Base-by-base conservation (phyloP, 257 asterid genomes). In the Mentha longifolia region DNA sequence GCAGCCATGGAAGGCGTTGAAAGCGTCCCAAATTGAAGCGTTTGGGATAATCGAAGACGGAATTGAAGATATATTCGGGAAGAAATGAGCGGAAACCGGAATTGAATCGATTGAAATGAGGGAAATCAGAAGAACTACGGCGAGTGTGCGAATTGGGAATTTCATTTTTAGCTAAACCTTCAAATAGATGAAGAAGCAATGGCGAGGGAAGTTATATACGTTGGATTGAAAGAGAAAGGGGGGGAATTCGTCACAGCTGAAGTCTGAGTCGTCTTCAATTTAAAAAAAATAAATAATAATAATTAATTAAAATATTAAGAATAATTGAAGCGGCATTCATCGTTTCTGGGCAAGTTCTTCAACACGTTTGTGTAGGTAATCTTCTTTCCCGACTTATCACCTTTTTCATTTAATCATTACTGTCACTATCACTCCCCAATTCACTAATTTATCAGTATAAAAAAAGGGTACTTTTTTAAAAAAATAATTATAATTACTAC, bases 21-120 rank as follows among this genome's bases (percentile, higher is more conserved):
- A 92, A 7, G 67, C 83, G 14, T 80, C 87, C 97, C 97, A 89
- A 6, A 79, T 68, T 49, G 92, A 73, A n/a, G 65, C 70, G 55
- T 79, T 85, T 0, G 90, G 89, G 74, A 75, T 72, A 28, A 75
- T 15, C 0, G 91, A 77, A 33, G 43, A 11, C 1, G 96, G 95
- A 37, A 86, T 84, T 14, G 97, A 74, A 12, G 90, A 49, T 22
- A 78, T 62, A 46, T 89, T 90, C 15, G 87, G 86, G 77, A 79
- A 88, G 78, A 86, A 86, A 75, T 81, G 85, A 13, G 92, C 88
- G 11, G 91, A 81, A 19, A 78, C 47, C 58, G 79, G 75, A 9
- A 19, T 35, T 3, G 28, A 56, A 70, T 71, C 5, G 2, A 37
- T 45, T 20, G 73, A 67, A 13, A 78, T 15, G 7, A 60, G 7